Base-by-base conservation (phyloP, 352 stramenopile genomes). In the Globisporangium acanthophoron region DNA sequence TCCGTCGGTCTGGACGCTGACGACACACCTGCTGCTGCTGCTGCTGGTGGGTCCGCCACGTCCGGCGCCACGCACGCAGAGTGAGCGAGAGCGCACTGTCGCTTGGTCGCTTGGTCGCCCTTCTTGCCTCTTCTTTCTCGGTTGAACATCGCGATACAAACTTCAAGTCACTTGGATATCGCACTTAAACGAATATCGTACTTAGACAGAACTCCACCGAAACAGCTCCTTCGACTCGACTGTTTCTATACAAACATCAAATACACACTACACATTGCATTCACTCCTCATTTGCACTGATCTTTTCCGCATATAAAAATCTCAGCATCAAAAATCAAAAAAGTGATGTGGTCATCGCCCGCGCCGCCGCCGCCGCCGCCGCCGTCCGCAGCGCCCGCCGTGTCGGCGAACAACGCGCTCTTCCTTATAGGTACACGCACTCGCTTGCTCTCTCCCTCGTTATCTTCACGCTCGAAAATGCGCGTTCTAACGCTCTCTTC, bases 351-450 rank as follows among this genome's bases (percentile, higher is more conserved):
- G 57, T 62, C 57, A 16, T 47, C 49, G 51, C 1, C 33, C 0
- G 8, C 33, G 33, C 39, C 48, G 46, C 55, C 55, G 24, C 24
- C 64, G 27, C 37, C 60, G 41, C 50, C 53, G 12, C 20, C 57
- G 12, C 44, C 41, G 43, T 50, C 62, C n/a, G 48, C 62, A 1
- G 18, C 77, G 0, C 56, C 63, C 43, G 24, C 33, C 50, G 56
- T 85, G 63, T 86, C 74, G 35, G 80, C 73, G 16, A 76, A 83
- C 56, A 90, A 90, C 35, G 67, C 65, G 49, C 65, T 88, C 46
- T 90, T 88, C 61, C 73, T 90, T 24, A 80, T 90, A n/a, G 55
- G 80, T 90, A 64, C 37, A 76, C 63, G 58, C 21, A 3, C 49
- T 31, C 58, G 12, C 37, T 20, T 37, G 16, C 21, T 55, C 21